Conservation (phyloP, 2,329 filamentous ascomycete species). For the Spiromastix sp. region DNA sequence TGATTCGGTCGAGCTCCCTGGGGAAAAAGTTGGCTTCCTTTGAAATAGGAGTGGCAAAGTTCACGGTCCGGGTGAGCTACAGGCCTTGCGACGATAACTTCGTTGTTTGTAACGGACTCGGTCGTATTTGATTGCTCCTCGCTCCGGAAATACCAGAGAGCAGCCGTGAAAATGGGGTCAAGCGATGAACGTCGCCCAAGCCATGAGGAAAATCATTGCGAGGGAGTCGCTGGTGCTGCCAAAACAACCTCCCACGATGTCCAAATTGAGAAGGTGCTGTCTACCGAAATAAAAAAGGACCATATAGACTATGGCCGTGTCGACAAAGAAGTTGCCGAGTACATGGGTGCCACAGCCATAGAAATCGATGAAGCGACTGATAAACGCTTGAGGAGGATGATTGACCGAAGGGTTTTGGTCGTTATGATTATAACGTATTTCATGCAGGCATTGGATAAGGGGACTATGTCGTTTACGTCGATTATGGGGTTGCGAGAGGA, state of each 20-base stretch:
- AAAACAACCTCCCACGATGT: not conserved
- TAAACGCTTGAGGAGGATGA: conserved; percentile 50
- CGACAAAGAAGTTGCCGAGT: conserved; percentile 62
- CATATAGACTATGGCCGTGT: conserved; percentile 49
- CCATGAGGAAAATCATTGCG: no score
- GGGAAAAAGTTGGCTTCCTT: no score
- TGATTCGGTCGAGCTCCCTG: no score
- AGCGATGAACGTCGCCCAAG: no score
- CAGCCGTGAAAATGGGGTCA: no score
- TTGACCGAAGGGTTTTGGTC: conserved; percentile 56
- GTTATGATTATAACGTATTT: conserved; percentile 69
- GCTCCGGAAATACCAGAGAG: no score
- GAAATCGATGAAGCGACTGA: conserved; percentile 52
- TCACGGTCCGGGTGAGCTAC: no score
- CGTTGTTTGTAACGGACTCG: no score
- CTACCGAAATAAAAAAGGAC: conserved; percentile 36
- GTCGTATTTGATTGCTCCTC: no score
- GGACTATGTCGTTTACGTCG: conserved; percentile 29
- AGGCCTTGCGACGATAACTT: no score
- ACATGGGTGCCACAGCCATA: conserved; percentile 47
- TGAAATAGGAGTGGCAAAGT: no score
- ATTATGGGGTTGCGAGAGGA: conserved; percentile 37
- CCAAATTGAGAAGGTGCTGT: conserved; percentile 38
- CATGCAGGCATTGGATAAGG: conserved; percentile 43
- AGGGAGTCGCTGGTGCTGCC: no score